Conservation (phyloP, 192 early-diverging fungal species). For the Backusella sp. region DNA sequence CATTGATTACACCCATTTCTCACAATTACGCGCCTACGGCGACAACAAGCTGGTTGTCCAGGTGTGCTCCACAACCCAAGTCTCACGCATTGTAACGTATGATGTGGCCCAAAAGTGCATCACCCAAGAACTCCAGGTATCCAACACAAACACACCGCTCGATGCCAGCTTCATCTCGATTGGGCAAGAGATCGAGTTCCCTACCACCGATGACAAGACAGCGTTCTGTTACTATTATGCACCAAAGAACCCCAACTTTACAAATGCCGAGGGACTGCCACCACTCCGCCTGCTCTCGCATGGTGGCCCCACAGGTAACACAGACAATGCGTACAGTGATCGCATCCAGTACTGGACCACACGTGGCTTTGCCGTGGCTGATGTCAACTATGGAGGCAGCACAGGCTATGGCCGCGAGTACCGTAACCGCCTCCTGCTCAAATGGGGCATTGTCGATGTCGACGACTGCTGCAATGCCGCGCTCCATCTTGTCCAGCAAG, state of each 20-base stretch:
- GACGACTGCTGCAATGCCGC: conserved; percentile 76
- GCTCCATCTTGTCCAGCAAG: conserved; percentile 52
- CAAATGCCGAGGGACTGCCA: conserved; percentile 51
- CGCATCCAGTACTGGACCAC: conserved; percentile 74
- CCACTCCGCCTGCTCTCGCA: conserved; percentile 71
- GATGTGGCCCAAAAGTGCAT: neutral
- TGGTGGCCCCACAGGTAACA: conserved; percentile 65
- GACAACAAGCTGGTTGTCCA: conserved; percentile 8
- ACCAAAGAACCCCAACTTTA: conserved; percentile 60
- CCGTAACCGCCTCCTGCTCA: conserved; percentile 66
- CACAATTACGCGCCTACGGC: conserved; percentile 11
- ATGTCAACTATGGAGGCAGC: conserved; percentile 82
- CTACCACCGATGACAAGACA: conserved; percentile 45
- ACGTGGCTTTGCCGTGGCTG: conserved; percentile 69
- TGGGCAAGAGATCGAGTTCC: conserved; percentile 58
- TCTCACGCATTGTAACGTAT: conserved; percentile 17
- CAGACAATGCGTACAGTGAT: conserved; percentile 39
- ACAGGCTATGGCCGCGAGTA: conserved; percentile 72
- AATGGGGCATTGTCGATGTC: conserved; percentile 77
- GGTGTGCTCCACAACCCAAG: conserved; percentile 7
- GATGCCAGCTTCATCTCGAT: conserved; percentile 57
- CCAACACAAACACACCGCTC: neutral
- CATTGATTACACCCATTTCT: conserved; percentile 6
- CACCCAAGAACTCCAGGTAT: neutral
- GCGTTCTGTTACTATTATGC: conserved; percentile 62